Base-by-base conservation (phyloP, 176 grass and related monocot species). In the Cenchrus americanus region DNA sequence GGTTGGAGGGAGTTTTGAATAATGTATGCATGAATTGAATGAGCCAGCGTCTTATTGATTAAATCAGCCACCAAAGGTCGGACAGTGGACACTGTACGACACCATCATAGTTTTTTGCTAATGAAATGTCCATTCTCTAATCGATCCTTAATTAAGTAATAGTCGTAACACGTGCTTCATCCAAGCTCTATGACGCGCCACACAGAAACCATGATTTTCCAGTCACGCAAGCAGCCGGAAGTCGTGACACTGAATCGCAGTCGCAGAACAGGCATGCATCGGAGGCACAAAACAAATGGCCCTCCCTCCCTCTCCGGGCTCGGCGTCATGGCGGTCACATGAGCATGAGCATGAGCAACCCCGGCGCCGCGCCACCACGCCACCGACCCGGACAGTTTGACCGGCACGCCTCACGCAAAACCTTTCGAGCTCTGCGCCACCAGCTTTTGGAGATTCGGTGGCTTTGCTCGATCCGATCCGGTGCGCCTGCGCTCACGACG, bases 391-490 rank as follows among this genome's bases (percentile, higher is more conserved):
- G 77, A 34, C 77, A 37, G 52, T 86, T 88, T 88, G 75, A 84
- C 67, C 87, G 60, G 48, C 67, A 69, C 80, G n/a, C n/a, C 10
- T 53, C 78, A 54, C 63, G 5, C 21, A 32, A 19, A 77, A 10
- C 37, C 13, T 49, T 50, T 79, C 49, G 66, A 79, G 32, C 75
- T 66, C 74, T 66, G 59, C 49, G 58, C 79, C 3, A 37, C 52
- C 43, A 43, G 48, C 81, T 88, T 88, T 73, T 49, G 37, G 66
- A 66, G 75, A 88, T 83, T 52, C 30, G 48, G n/a, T 66, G 86
- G 65, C 62, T 19, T 37, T 27, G 37, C 37, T 73, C 5, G 58
- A 14, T 32, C 34, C 80, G 59, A 73, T 72, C 67, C 21, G 75
- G 58, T 73, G 67, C 59, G 19, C 12, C 66, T 73, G 67, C 59